Evolutionary conservation across 2,329 filamentous ascomycete genomes (phyloP), one percentile per base, ranked within the genome.

Genomic region (Ophiostoma sp.): DNA sequence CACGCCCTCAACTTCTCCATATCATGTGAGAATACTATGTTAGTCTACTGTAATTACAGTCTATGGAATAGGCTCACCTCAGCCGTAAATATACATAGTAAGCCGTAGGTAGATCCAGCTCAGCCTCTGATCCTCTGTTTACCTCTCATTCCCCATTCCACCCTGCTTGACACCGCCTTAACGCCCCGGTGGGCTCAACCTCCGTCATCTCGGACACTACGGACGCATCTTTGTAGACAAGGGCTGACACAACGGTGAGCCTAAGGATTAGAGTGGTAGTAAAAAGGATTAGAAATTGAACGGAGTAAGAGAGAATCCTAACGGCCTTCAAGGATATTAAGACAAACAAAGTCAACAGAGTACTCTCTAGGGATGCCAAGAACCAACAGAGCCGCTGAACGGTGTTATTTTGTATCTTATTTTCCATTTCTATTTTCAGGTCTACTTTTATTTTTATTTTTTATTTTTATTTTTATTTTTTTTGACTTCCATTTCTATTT

Each of bases 321-420:
- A 41, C 39, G 39, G 39, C 4, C 8, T 41, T 1, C 23, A 13
- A 11, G 23, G n/a, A 7, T 13, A 4, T 31, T 23, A 17, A 57
- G 52, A 27, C 44, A 48, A 48, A 7, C 17, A n/a, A 48, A 4
- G 17, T 48, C 17, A 7, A 48, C 27, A 31, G 27, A 31, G 27
- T 31, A 31, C 27, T 31, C 27, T 31, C 1, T 31, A 31, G 8
- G 17, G 44, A 48, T 7, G 44, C 20, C 5, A n/a, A 6, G 44
- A 17, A 13, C 36, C 36, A 48, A 57, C 52, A 57, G 52, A 57
- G 52, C 52, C n/a, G 52, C 52, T 57, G 52, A 57, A 27, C 52
- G 27, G n/a, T 57, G 52, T 57, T 57, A 57, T 57, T 57, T 57
- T 57, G n/a, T 27, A 57, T 57, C 27, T 57, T n/a, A 27, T 27